phyloP scores from a whole-genome alignment of 805 yeast species.

The Myxozyma neotropica region DNA sequence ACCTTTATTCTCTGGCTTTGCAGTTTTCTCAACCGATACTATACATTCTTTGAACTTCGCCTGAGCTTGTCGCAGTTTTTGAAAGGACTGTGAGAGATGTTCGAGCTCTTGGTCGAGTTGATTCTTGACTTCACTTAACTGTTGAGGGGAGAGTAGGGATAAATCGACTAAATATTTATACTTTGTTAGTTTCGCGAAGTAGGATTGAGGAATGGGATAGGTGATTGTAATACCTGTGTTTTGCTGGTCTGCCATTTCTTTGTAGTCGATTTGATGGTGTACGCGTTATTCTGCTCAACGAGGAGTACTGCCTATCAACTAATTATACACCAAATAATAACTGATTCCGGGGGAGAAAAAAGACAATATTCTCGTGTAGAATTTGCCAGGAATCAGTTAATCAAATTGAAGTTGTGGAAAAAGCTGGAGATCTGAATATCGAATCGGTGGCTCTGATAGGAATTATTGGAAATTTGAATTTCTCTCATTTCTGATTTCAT shows the following conservation, averaged over 20 bases:
- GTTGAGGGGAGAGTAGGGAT: constrained; percentile 75
- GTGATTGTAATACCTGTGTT: not conserved
- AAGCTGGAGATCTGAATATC: not conserved
- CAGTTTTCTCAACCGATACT: constrained; percentile 62
- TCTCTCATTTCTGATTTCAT: not conserved
- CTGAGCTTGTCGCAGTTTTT: constrained; percentile 81
- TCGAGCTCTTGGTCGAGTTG: constrained; percentile 83
- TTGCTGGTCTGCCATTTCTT: not conserved
- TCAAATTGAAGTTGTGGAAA: not conserved
- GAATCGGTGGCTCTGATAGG: too few relatives aligned
- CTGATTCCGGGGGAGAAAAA: too few relatives aligned
- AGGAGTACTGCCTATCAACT: too few relatives aligned
- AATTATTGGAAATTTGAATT: not conserved
- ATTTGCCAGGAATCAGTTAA: not conserved
- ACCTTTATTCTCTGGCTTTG: constrained; percentile 47
- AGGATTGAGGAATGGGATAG: not conserved
- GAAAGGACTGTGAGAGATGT: constrained; percentile 80
- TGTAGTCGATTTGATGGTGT: too few relatives aligned
- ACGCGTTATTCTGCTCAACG: too few relatives aligned
- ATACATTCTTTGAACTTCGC: constrained; percentile 80
- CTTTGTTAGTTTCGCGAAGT: not conserved
- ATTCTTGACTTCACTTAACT: constrained; percentile 77
- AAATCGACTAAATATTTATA: constrained; percentile 57
- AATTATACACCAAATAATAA: too few relatives aligned
- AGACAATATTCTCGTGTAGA: too few relatives aligned